Base-by-base conservation (phyloP, 768 basidiomycete genomes). In the Kwoniella sp. region DNA sequence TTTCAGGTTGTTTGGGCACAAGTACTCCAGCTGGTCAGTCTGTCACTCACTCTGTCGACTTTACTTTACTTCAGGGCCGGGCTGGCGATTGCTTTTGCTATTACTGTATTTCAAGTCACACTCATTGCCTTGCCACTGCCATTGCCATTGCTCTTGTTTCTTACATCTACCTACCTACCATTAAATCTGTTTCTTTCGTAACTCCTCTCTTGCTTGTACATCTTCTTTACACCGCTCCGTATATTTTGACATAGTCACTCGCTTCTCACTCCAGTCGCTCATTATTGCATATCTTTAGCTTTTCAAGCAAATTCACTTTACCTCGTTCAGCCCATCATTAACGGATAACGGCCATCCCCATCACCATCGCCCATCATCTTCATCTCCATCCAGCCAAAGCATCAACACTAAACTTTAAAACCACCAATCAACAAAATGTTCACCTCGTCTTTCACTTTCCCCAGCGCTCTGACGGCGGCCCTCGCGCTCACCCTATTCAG, bases 401-500 rank as follows among this genome's bases (percentile, higher is more conserved):
- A n/a, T n/a, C n/a, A n/a, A n/a, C n/a, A 17, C 41, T 11, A 45
- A 9, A 45, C 54, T n/a, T 8, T 52, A 56, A 52, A 1, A 55
- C 13, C 25, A 34, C 5, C 15, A 5, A 25, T 23, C 17, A 48
- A 30, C 5, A 58, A 25, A 22, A 45, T 45, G 41, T 45, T 45
- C 41, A 17, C 41, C 34, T 37, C 34, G 13, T 7, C 34, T 20
- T 17, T 45, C 15, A 3, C 41, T 17, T 17, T 45, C 17, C n/a
- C n/a, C n/a, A n/a, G n/a, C n/a, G n/a, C n/a, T n/a, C n/a, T n/a
- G n/a, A n/a, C n/a, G n/a, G n/a, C n/a, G n/a, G 17, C 41, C 41
- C 48, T 68, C 48, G 61, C 51, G 17, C 41, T 68, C 65, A 30
- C 71, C 20, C 47, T 68, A 55, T 61, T 60, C 54, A 30, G 51